Evolutionary conservation across 805 yeast species (phyloP).

Genomic region (Grigorovia jiainica): DNA sequence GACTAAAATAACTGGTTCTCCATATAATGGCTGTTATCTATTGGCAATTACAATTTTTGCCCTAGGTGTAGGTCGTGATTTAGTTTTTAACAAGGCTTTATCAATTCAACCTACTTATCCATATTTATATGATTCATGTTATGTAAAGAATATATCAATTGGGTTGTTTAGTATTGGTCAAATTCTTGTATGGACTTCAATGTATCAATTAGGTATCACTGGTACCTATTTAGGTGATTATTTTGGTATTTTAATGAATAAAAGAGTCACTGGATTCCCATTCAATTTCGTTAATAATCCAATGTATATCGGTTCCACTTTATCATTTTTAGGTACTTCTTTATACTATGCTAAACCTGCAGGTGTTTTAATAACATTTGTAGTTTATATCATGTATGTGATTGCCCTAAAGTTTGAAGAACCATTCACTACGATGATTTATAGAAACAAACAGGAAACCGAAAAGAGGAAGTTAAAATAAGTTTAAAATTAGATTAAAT

Average conservation of each 20-base stretch:
- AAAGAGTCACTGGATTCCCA: slow-evolving; percentile 87
- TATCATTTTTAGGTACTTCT: slow-evolving; percentile 86
- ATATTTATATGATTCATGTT: slow-evolving; percentile 32
- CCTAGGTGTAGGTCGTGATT: slow-evolving; percentile 76
- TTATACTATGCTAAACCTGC: slow-evolving; percentile 84
- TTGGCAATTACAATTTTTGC: slow-evolving; percentile 79
- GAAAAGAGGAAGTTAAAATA: slow-evolving; percentile 2
- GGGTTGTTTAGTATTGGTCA: slow-evolving; percentile 60
- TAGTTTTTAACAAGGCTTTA: slow-evolving; percentile 62
- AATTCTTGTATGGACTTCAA: slow-evolving; percentile 68
- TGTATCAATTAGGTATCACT: slow-evolving; percentile 89
- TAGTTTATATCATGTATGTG: slow-evolving; percentile 74
- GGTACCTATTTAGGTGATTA: slow-evolving; percentile 97
- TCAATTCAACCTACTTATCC: slow-evolving; percentile 59
- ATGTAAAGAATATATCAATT: slow-evolving; percentile 44
- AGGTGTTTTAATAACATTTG: slow-evolving; percentile 61
- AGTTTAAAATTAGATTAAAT: no score
- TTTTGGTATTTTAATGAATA: slow-evolving; percentile 88
- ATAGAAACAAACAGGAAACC: slow-evolving; percentile 48
- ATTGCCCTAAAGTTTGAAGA: slow-evolving; percentile 86
- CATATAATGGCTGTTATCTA: slow-evolving; percentile 70
- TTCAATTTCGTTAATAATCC: slow-evolving; percentile 88
- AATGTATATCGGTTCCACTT: slow-evolving; percentile 89
- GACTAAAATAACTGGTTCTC: slow-evolving; percentile 66
- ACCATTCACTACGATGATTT: slow-evolving; percentile 89